Conservation (phyloP, 768 basidiomycete genomes). For the Mrakia hoshinonis region DNA sequence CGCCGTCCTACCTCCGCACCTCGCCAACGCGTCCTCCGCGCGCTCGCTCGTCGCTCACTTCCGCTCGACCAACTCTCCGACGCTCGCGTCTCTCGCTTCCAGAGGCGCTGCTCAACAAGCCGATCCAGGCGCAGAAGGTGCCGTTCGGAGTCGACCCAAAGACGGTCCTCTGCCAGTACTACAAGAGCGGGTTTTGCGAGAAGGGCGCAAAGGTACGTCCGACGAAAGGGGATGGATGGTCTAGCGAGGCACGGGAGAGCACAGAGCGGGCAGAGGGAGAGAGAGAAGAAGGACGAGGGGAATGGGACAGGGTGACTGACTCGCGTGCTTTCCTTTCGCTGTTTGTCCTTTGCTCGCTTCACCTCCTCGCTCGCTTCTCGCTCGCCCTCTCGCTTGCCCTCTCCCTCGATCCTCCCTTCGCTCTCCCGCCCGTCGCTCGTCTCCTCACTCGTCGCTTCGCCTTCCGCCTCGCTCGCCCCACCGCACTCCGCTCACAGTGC, state of each 20-base stretch:
- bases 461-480: not conserved
- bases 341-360: too few relatives aligned
- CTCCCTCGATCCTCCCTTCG: not conserved
- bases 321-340: too few relatives aligned
- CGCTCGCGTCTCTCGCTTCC: conserved; percentile 34
- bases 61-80: too few relatives aligned
- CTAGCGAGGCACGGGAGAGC: not conserved
- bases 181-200: conserved; percentile 83
- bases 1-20: too few relatives aligned
- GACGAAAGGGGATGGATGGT: not conserved
- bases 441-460: not conserved
- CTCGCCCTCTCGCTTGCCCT: not conserved
- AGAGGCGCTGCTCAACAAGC: conserved; percentile 48
- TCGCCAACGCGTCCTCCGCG: too few relatives aligned
- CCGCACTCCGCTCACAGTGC: conserved; percentile 46
- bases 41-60: too few relatives aligned
- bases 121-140: conserved; percentile 46
- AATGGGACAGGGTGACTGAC: too few relatives aligned
- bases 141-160: conserved; percentile 93
- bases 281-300: too few relatives aligned
- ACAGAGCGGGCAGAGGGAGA: too few relatives aligned
- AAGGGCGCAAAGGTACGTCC: conserved; percentile 52
- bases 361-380: not conserved
- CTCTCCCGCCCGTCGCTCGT: not conserved
- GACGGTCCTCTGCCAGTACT: conserved; percentile 83